Percentiles rank a stretch among this genome's conserved stretches.
Conservation (phyloP, 2,329 filamentous ascomycete genomes). For the Sphaerulina musiva region DNA sequence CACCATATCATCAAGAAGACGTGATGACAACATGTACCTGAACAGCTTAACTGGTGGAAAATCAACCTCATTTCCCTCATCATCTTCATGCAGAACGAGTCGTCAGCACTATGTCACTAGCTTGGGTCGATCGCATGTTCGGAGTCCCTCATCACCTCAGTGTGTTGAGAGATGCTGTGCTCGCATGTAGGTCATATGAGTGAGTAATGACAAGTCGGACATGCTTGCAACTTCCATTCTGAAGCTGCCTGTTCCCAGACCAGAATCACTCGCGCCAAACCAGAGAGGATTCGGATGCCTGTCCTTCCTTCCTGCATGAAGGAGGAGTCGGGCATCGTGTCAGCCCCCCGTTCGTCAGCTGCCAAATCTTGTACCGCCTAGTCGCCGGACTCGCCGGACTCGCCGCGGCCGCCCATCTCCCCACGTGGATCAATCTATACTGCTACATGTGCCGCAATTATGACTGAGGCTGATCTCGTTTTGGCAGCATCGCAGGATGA, state of each 20-base stretch:
- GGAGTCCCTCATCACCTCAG: too few relatives aligned
- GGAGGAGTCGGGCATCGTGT: slow-evolving; percentile 13
- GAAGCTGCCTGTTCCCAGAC: neutral
- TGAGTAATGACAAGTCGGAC: too few relatives aligned
- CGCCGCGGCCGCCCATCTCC: neutral
- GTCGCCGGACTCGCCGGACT: neutral
- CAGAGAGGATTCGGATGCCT: slow-evolving; percentile 2
- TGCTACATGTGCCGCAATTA: neutral
- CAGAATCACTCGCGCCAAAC: neutral
- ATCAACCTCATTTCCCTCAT: too few relatives aligned
- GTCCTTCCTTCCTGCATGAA: slow-evolving; percentile 4
- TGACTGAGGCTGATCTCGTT: neutral
- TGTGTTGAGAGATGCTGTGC: too few relatives aligned
- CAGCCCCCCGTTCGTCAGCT: slow-evolving; percentile 10
- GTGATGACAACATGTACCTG: too few relatives aligned
- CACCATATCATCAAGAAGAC: too few relatives aligned
- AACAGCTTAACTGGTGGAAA: too few relatives aligned
- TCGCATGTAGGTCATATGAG: too few relatives aligned
- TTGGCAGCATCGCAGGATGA: neutral
- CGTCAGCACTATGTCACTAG: too few relatives aligned
- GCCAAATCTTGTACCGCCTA: slow-evolving; percentile 3
- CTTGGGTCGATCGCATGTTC: too few relatives aligned
- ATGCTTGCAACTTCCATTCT: neutral
- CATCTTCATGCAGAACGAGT: too few relatives aligned
- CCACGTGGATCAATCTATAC: neutral